Base-by-base conservation (phyloP, 129 eudicot genomes). In the Helianthus tuberosus region DNA sequence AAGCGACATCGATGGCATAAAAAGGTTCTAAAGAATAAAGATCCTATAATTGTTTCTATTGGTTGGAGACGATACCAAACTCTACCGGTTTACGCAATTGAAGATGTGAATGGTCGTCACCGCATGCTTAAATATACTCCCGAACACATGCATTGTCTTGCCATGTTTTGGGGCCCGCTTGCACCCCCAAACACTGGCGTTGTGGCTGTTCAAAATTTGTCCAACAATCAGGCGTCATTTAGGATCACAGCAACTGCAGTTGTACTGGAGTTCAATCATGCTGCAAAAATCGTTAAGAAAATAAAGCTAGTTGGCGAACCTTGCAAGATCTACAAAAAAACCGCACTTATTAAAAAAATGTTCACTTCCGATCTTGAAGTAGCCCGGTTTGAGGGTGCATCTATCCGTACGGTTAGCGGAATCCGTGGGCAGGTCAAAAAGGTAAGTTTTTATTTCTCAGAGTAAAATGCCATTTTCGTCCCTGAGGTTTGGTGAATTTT, bases 21-120 rank as follows among this genome's bases (percentile, higher is more conserved):
- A 79, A 93, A 93, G 79, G 93, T 90, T 61, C 71, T 93, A 52
- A 93, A 93, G 81, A 93, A 87, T 27, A 84, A 93, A 84, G 98
- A 93, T 46, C 98, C 98, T 1, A 84, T 90, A 64, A 86, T 90
- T 77, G 96, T 90, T 68, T 93, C 98, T 17, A 82, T 93, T 62
- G 98, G 98, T 72, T 93, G 98, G 98, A 90, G 98, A 53, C 92
- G 98, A 35, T 93, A 93, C 82, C 98, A 93, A 75, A 93, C 98
- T 39, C 69, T 78, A 54, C 98, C 98, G 20, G 67, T 93, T 52
- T 93, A 93, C 78, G 97, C 96, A 58, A 90, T 86, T 77, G 98
- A 93, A 82, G 98, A 90, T 49, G 84, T 57, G 5, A 90, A 90
- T 82, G 93, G 96, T 14, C 89, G 96, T n/a, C 82, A 78, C 66